Conservation (phyloP, 2,329 filamentous ascomycete species). For the Ciborinia camelliae region DNA sequence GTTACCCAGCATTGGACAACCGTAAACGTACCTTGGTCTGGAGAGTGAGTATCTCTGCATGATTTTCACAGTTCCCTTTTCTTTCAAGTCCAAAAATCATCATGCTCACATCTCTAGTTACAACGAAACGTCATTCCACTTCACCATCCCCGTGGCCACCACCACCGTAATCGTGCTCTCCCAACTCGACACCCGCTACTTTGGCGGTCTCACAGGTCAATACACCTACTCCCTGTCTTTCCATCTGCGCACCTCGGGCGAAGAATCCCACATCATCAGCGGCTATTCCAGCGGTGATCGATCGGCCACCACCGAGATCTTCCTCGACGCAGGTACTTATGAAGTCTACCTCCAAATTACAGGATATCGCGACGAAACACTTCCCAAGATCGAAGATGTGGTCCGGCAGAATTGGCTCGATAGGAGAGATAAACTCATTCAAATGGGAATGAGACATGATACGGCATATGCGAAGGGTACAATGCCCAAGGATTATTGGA, state of each 20-base stretch:
- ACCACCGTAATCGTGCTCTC: slow-evolving; percentile 56
- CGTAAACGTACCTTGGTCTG: slow-evolving; percentile 57
- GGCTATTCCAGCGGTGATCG: slow-evolving; percentile 45
- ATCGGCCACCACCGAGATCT: slow-evolving; percentile 54
- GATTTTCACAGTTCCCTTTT: too few species aligned
- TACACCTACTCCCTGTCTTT: slow-evolving; percentile 47
- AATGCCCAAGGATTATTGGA: not conserved
- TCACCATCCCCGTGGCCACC: slow-evolving; percentile 51
- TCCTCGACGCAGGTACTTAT: slow-evolving; percentile 54
- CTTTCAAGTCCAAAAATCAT: too few species aligned
- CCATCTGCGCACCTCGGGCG: slow-evolving; percentile 47
- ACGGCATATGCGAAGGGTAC: slow-evolving; percentile 55
- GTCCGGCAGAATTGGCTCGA: slow-evolving; percentile 49
- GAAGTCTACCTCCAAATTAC: slow-evolving; percentile 52
- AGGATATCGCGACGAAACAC: slow-evolving; percentile 43
- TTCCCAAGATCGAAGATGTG: slow-evolving; percentile 44
- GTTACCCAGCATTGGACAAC: slow-evolving; percentile 58
- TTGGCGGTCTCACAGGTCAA: slow-evolving; percentile 55
- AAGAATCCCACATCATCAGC: slow-evolving; percentile 55
- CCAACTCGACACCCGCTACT: slow-evolving; percentile 55
- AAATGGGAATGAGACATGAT: slow-evolving; percentile 55
- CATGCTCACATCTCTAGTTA: slow-evolving; percentile 40
- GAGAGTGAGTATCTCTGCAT: slow-evolving; percentile 30
- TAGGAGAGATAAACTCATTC: slow-evolving; percentile 52
- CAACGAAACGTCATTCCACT: slow-evolving; percentile 55